Evolutionary conservation across 371 early-diverging fungal species (phyloP).

Genomic region (Nematocida displodere): DNA sequence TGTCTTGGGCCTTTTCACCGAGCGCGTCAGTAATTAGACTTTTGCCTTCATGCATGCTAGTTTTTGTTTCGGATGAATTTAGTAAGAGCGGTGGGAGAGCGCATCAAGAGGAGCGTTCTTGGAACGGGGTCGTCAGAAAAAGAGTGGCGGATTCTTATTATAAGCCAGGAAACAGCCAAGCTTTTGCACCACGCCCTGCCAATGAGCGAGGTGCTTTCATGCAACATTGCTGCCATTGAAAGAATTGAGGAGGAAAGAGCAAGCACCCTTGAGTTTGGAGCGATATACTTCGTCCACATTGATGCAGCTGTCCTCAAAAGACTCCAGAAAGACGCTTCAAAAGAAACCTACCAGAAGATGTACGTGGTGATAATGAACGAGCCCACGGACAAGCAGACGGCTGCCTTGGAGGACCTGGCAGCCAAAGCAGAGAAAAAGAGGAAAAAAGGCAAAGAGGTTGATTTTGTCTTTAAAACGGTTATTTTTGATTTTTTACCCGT

Average conservation of each 20-base stretch:
- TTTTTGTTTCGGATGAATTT: conserved; percentile 61
- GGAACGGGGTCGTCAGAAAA: conserved; percentile 25
- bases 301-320: conserved; percentile 25
- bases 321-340: conserved; percentile 58
- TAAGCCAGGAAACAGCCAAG: conserved; percentile 59
- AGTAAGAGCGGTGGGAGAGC: conserved; percentile 47
- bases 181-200: conserved; percentile 59
- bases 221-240: conserved; percentile 57
- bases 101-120: conserved; percentile 60
- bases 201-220: conserved; percentile 60
- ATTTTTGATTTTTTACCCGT: conserved; percentile 44
- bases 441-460: conserved; percentile 3
- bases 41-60: too few relatives aligned
- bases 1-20: too few relatives aligned
- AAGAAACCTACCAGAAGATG: conserved; percentile 53
- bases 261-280: conserved; percentile 55
- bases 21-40: too few relatives aligned
- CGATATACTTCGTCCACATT: conserved; percentile 61
- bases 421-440: conserved; percentile 36
- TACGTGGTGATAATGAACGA: conserved; percentile 29
- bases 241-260: conserved; percentile 54
- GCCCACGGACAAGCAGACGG: conserved; percentile 1
- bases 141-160: conserved; percentile 62
- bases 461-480: conserved; percentile 27
- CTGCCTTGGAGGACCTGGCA: neutral